phyloP scores from a whole-genome alignment of 2,329 filamentous ascomycete species.

The Fusarium piperis region DNA sequence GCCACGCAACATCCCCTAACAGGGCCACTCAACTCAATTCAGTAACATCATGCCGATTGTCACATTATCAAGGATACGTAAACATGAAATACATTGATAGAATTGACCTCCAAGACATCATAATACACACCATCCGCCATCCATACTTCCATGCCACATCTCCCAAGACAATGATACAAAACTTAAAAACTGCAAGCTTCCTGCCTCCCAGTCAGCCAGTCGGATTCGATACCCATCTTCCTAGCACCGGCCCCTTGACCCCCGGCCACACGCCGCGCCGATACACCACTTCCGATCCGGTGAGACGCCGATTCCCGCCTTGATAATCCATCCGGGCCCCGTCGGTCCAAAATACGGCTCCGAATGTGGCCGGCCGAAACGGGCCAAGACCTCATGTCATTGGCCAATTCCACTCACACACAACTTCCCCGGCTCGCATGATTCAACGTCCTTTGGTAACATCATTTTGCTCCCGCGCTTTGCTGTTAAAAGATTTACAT shows the following conservation, averaged over 20 bases:
- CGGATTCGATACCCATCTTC: neutral
- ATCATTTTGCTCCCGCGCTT: neutral
- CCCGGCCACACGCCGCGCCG: neutral
- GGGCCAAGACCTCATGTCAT: slow-evolving; percentile 22
- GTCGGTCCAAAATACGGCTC: neutral
- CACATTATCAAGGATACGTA: neutral
- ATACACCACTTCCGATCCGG: neutral
- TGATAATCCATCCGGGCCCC: slow-evolving; percentile 8
- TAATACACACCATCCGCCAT: neutral
- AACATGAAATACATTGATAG: neutral
- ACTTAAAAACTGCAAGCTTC: neutral
- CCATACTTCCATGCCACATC: neutral
- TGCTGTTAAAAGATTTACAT: neutral
- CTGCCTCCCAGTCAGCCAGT: neutral
- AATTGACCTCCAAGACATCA: neutral
- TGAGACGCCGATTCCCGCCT: neutral
- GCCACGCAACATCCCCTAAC: neutral
- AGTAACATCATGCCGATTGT: neutral
- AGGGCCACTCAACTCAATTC: neutral
- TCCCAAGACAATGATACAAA: neutral
- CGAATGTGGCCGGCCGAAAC: slow-evolving; percentile 13
- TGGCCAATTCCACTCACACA: slow-evolving; percentile 17
- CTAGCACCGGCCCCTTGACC: neutral
- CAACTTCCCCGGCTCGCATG: neutral
- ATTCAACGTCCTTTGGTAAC: slow-evolving; percentile 11